Evolutionary conservation across 345 rosid species (phyloP).

Genomic region (Eucalyptus cloeziana): DNA sequence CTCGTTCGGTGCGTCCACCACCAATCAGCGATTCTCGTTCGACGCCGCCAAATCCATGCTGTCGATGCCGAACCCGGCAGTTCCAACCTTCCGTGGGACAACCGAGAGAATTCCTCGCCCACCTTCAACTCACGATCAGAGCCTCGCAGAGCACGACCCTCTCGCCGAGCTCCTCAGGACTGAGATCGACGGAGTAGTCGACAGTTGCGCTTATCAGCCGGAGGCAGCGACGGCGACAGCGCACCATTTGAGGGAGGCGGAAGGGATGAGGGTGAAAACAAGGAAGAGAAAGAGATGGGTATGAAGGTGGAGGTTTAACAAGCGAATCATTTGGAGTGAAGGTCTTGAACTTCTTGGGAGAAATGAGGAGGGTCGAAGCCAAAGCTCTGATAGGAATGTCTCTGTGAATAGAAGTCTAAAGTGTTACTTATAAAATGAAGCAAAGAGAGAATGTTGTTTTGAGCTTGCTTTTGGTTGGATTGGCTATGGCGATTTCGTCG

Average conservation of each 20-base stretch:
- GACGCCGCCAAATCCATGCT: fast-evolving
- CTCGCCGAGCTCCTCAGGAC: background rate
- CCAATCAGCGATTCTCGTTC: background rate
- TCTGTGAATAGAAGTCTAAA: no score
- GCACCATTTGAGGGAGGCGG: fast-evolving
- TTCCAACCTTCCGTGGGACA: background rate
- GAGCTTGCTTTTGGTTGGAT: no score
- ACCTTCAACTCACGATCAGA: background rate
- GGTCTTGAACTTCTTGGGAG: fast-evolving
- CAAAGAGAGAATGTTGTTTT: no score
- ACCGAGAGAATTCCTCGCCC: background rate
- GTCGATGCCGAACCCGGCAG: background rate
- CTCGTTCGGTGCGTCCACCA: background rate
- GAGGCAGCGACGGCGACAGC: fast-evolving
- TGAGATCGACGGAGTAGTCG: background rate
- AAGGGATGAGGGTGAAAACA: no score
- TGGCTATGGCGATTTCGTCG: no score
- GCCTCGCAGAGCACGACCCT: background rate
- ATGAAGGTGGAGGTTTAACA: no score
- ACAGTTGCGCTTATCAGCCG: background rate
- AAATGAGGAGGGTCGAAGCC: no score
- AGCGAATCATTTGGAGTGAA: no score
- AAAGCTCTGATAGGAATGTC: no score
- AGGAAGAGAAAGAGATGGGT: no score
- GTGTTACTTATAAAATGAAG: no score